A percentile compares a stretch with the other conserved stretches of the same genome.
Evolutionary conservation across 2,329 filamentous ascomycete species (phyloP).

Genomic region (Xylariaceae sp.): DNA sequence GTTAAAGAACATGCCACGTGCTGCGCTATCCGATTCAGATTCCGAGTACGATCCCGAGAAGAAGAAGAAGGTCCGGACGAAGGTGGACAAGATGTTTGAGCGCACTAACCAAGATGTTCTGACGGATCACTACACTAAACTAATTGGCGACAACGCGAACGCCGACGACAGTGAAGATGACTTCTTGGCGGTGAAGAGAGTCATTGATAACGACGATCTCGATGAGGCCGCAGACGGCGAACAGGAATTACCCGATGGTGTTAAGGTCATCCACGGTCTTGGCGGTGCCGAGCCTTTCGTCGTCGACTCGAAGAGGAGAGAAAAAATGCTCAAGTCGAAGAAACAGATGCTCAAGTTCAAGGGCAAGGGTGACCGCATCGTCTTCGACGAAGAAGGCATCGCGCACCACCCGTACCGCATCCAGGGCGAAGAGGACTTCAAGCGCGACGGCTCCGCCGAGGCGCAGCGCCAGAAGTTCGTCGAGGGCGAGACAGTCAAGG

Average conservation of each 20-base stretch:
- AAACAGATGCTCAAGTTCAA: constrained; percentile 90
- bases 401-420: constrained; percentile 84
- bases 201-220: constrained; percentile 67
- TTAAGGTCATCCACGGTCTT: constrained; percentile 60
- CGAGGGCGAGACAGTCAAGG: constrained; percentile 65
- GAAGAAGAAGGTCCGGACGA: constrained; percentile 70
- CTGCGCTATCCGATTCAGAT: constrained; percentile 58
- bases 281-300: constrained; percentile 68
- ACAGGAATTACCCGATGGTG: constrained; percentile 37
- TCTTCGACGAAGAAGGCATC: constrained; percentile 89
- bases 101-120: constrained; percentile 92
- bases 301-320: constrained; percentile 89
- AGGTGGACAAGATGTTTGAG: constrained; percentile 98
- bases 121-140: constrained; percentile 86
- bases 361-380: constrained; percentile 74
- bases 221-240: constrained; percentile 44
- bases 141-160: constrained; percentile 55
- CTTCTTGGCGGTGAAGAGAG: constrained; percentile 84
- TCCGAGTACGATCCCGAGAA: constrained; percentile 52
- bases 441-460: constrained; percentile 66
- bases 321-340: constrained; percentile 92
- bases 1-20: constrained; percentile 78
- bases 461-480: constrained; percentile 73
- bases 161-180: constrained; percentile 59
- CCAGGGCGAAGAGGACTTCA: constrained; percentile 77